Evolutionary conservation across 2,329 filamentous ascomycete species (phyloP).

Genomic region (Lachnellula willkommii): DNA sequence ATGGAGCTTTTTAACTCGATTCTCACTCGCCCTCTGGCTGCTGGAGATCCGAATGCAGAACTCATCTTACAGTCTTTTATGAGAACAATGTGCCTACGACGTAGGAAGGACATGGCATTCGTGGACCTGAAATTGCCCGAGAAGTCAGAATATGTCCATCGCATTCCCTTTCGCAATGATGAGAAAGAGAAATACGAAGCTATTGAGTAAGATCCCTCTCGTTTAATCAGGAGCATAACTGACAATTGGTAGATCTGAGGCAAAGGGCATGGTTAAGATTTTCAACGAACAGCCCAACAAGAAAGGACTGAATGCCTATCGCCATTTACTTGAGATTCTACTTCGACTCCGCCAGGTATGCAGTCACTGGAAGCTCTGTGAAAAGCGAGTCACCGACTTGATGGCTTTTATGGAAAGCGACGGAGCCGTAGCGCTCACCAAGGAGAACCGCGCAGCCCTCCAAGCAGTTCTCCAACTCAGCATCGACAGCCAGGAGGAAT

Average conservation of each 20-base stretch:
- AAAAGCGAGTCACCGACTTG: constrained; percentile 66
- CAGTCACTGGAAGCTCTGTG: constrained; percentile 82
- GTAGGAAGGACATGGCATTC: constrained; percentile 84
- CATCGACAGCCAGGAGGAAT: constrained; percentile 77
- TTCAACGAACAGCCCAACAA: constrained; percentile 46
- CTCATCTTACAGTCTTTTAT: constrained; percentile 70
- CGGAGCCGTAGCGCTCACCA: constrained; percentile 61
- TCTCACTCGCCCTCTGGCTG: constrained; percentile 62
- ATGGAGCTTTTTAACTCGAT: constrained; percentile 67
- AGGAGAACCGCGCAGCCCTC: constrained; percentile 65
- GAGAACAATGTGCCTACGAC: constrained; percentile 71
- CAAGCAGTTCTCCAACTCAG: constrained; percentile 71
- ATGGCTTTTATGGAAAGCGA: constrained; percentile 63
- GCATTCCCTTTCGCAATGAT: constrained; percentile 65
- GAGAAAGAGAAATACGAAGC: constrained; percentile 75
- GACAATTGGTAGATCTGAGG: constrained; percentile 53
- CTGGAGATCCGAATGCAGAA: constrained; percentile 52
- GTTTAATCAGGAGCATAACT: constrained; percentile 10
- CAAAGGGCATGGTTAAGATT: constrained; percentile 62
- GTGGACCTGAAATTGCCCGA: constrained; percentile 74
- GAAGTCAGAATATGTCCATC: constrained; percentile 72
- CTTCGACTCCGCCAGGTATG: constrained; percentile 80
- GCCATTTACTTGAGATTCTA: constrained; percentile 72
- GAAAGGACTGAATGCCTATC: constrained; percentile 53
- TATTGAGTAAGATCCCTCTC: constrained; percentile 48